Conservation (phyloP, 768 basidiomycete genomes). For the Hortiboletus flavorubellus region DNA sequence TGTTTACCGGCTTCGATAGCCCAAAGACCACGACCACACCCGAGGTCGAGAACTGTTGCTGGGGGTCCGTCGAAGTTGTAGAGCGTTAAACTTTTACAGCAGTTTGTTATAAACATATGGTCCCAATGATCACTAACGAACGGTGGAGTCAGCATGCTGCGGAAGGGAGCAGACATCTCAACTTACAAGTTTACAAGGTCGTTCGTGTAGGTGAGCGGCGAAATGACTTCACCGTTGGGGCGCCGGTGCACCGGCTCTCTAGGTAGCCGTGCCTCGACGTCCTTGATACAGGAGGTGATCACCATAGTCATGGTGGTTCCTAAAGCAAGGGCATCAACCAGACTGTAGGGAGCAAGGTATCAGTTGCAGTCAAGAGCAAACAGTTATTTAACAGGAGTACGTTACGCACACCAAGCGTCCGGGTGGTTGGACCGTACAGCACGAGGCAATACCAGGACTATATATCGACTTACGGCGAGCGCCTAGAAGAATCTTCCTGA, state of each 20-base stretch:
- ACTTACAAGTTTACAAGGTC: slow-evolving; percentile 56
- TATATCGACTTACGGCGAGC: slow-evolving; percentile 12
- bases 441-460: slow-evolving; percentile 9
- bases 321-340: slow-evolving; percentile 24
- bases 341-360: slow-evolving; percentile 14
- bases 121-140: slow-evolving; percentile 65
- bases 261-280: slow-evolving; percentile 45
- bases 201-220: slow-evolving; percentile 50
- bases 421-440: slow-evolving; percentile 8
- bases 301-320: slow-evolving; percentile 21
- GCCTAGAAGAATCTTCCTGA: neutral
- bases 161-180: neutral
- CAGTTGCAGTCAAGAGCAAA: slow-evolving; percentile 6
- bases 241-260: slow-evolving; percentile 40
- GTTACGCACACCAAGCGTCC: slow-evolving; percentile 22
- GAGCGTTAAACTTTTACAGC: slow-evolving; percentile 48
- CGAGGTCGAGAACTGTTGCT: slow-evolving; percentile 56
- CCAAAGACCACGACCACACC: slow-evolving; percentile 73
- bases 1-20: slow-evolving; percentile 61
- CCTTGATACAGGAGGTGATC: slow-evolving; percentile 30
- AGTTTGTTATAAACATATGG: slow-evolving; percentile 56
- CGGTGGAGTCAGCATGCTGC: neutral
- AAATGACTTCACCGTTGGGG: slow-evolving; percentile 48
- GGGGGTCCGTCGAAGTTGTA: slow-evolving; percentile 54
- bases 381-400: slow-evolving; percentile 16